Conservation (phyloP, 2,329 filamentous ascomycete species). For the Sclerotinia trifoliorum region DNA sequence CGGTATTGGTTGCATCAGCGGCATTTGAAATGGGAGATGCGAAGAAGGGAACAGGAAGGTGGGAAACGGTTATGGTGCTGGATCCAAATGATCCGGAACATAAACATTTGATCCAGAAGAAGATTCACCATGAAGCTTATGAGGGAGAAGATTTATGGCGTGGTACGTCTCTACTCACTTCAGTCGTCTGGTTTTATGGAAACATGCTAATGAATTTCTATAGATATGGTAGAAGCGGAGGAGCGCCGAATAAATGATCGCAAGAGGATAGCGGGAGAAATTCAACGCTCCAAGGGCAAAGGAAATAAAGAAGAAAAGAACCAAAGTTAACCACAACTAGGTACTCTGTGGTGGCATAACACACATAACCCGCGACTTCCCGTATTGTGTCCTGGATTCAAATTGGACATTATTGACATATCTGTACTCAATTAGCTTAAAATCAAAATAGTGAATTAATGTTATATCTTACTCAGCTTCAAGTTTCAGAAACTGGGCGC, state of each 20-base stretch:
- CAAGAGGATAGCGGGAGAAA: slow-evolving; percentile 52
- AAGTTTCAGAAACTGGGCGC: too few species aligned
- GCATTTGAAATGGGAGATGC: slow-evolving; percentile 73
- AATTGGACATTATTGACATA: too few species aligned
- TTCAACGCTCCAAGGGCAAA: slow-evolving; percentile 15
- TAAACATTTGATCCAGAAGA: slow-evolving; percentile 82
- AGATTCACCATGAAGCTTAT: slow-evolving; percentile 82
- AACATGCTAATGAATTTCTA: slow-evolving; percentile 37
- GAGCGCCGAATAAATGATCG: slow-evolving; percentile 57
- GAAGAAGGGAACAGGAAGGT: slow-evolving; percentile 70
- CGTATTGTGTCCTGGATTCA: too few species aligned
- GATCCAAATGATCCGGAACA: slow-evolving; percentile 81
- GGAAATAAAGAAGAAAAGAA: slow-evolving; percentile 51
- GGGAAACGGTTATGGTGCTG: slow-evolving; percentile 79
- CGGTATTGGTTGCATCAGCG: slow-evolving; percentile 64
- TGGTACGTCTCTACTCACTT: slow-evolving; percentile 52
- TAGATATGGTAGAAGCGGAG: slow-evolving; percentile 81
- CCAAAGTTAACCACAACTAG: slow-evolving; percentile 33
- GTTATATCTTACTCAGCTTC: too few species aligned
- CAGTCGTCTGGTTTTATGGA: neutral
- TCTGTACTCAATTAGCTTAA: too few species aligned
- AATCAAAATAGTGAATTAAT: too few species aligned
- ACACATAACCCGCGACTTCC: too few species aligned
- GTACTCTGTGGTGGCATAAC: too few species aligned
- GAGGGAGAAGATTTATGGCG: slow-evolving; percentile 92